These are phyloP conservation scores for Rhodosorus marinus DNA, from an alignment of 23 red algal genomes.

Conservation along the genomic window DNA sequence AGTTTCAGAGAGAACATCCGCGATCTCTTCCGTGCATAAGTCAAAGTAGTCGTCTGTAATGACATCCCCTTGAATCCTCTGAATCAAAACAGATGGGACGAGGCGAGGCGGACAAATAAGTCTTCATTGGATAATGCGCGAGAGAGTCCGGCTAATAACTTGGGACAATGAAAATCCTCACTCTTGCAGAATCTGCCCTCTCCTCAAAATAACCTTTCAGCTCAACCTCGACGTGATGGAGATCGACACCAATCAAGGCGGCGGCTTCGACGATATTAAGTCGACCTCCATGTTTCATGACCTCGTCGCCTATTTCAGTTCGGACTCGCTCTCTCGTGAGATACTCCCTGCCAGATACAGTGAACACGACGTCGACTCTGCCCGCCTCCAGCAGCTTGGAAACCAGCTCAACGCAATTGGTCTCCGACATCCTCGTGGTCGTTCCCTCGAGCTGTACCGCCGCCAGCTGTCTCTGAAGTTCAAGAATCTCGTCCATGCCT, in stretches of 20 bases:
- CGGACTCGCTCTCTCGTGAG: slow-evolving; percentile 20
- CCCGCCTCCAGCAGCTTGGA: slow-evolving; percentile 31
- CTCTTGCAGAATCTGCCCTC: slow-evolving; percentile 13
- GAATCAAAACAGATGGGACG: no score
- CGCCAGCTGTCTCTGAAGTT: slow-evolving; percentile 23
- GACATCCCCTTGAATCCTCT: no score
- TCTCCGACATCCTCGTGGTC: slow-evolving; percentile 28
- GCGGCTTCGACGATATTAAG: slow-evolving; percentile 39
- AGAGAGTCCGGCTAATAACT: no score
- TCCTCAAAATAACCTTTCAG: slow-evolving; percentile 16
- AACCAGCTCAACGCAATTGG: slow-evolving; percentile 50
- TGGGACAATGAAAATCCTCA: slow-evolving; percentile 27
- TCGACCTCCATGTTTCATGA: slow-evolving; percentile 25
- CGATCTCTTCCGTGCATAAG: no score
- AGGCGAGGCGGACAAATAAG: no score
- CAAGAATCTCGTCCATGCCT: slow-evolving; percentile 57
- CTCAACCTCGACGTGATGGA: slow-evolving; percentile 18
- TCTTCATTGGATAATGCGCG: no score
- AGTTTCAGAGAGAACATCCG: no score
- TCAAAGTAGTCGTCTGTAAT: no score
- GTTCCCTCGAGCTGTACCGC: slow-evolving; percentile 14
- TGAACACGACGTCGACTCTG: slow-evolving; percentile 35
- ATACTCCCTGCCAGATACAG: slow-evolving; percentile 34
- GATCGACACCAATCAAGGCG: slow-evolving; percentile 20
- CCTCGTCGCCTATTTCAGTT: slow-evolving; percentile 26